These are phyloP conservation scores for Talinum fruticosum DNA, from an alignment of 148 eudicot species.

Conservation along the genomic window DNA sequence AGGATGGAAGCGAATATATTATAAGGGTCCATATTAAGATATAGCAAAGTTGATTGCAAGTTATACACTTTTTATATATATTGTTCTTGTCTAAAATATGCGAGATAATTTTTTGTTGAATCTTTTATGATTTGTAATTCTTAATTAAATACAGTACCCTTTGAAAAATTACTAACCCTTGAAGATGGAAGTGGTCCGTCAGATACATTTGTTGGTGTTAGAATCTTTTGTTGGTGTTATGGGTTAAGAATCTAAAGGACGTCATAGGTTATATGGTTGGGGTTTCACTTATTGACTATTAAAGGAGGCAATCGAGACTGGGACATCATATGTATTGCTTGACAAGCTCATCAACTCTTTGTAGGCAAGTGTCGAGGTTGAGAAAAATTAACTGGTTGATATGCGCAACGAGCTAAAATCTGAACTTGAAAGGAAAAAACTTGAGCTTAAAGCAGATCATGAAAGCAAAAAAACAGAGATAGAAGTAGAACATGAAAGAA, in stretches of 20 bases:
- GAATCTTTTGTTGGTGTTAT: slow-evolving; percentile 8
- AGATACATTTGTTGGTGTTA: no score
- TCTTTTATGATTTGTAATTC: no score
- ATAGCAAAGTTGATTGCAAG: slow-evolving; percentile 11
- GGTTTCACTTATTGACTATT: slow-evolving; percentile 11
- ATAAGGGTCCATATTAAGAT: background rate
- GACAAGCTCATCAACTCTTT: background rate
- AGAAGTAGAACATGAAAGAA: slow-evolving; percentile 7
- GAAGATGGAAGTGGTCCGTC: background rate
- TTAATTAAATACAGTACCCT: background rate
- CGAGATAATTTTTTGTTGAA: background rate
- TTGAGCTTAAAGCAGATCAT: no score
- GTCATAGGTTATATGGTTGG: slow-evolving; percentile 5
- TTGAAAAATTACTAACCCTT: background rate
- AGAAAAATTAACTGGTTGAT: background rate
- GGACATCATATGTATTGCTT: background rate
- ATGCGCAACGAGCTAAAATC: background rate
- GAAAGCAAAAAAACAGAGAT: background rate
- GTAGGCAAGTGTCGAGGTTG: background rate
- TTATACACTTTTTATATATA: background rate
- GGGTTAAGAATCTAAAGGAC: slow-evolving; percentile 12
- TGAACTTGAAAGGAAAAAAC: no score
- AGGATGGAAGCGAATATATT: slow-evolving; percentile 4
- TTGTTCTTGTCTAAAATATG: background rate
- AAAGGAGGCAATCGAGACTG: background rate